Conservation (phyloP, 2,329 filamentous ascomycete species). For the Trichoderma oligosporum region DNA sequence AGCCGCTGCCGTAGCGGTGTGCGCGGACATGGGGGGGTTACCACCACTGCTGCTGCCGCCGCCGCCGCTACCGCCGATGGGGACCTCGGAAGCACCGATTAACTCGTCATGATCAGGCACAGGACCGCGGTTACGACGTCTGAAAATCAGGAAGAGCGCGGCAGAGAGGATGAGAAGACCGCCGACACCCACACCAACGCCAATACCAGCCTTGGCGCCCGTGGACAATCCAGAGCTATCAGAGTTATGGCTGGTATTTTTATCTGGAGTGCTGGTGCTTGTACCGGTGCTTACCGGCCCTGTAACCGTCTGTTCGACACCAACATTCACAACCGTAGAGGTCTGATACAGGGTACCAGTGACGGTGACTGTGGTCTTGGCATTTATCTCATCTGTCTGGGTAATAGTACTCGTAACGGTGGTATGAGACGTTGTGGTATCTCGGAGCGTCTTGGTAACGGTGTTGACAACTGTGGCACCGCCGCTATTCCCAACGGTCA, state of each 20-base stretch:
- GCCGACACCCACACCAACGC: conserved; percentile 38
- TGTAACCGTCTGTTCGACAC: conserved; percentile 30
- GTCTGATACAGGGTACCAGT: conserved; percentile 38
- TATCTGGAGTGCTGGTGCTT: conserved; percentile 26
- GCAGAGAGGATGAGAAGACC: conserved; percentile 34
- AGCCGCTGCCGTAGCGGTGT: conserved; percentile 26
- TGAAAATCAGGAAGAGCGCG: conserved; percentile 31
- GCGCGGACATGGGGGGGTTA: conserved; percentile 32
- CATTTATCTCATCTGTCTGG: conserved; percentile 34
- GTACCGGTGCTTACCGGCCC: conserved; percentile 14
- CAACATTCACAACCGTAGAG: conserved; percentile 33
- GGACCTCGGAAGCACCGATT: conserved; percentile 42
- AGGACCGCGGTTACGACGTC: conserved; percentile 31
- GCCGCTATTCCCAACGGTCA: conserved; percentile 31
- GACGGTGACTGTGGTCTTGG: conserved; percentile 37
- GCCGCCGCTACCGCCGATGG: conserved; percentile 33
- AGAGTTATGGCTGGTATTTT: conserved; percentile 19
- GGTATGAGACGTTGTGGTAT: conserved; percentile 30
- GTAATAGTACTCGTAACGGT: conserved; percentile 31
- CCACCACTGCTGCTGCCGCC: conserved; percentile 22
- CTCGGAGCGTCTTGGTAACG: conserved; percentile 32
- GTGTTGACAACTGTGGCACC: conserved; percentile 28
- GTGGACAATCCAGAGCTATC: conserved; percentile 35
- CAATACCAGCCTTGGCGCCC: conserved; percentile 44
- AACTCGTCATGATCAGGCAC: conserved; percentile 39